Evolutionary conservation across 2,329 filamentous ascomycete species (phyloP), one percentile per base, ranked within the genome.

Genomic region (Aspergillus vadensis): DNA sequence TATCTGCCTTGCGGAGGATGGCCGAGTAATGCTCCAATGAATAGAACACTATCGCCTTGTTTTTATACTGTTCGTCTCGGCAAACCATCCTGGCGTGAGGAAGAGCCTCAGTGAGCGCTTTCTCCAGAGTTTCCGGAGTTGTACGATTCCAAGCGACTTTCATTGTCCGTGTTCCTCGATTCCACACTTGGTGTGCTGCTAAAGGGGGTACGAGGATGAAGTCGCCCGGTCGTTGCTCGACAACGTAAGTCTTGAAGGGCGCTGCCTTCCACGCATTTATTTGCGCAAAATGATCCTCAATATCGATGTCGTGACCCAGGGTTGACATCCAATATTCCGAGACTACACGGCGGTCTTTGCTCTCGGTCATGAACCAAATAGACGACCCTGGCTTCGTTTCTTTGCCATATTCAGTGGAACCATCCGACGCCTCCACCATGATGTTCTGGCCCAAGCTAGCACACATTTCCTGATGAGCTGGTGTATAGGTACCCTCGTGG

Each of bases 361-460:
- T 92, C 74, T 97, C 92, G 0, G 95, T 98, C 95, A 99, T 98
- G 73, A 98, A 97, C 95, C 95, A 99, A 39, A 99, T 86, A 0
- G 95, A 97, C 57, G 91, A 96, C 1, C 95, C 95, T 1, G 90
- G 86, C 64, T 88, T 91, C 48, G 86, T 86, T 0, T 77, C 77
- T 71, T 95, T 91, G 4, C 90, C 91, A 54, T 90, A 82, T 57
- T 88, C 85, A 17, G 85, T 80, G 2, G 86, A 80, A 1, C 80
- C 81, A 48, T 77, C 77, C 0, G 94, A 98, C 2, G 92, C 88
- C 66, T 97, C 92, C 2, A 99, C 92, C 95, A 99, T 98, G 68
- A 99, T 94, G 71, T 99, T 99, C 67, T 99, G 95, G 0, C 95
- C 94, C 12, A 98, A 80, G 38, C 91, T 96, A 12, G 92, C 95